Evolutionary conservation across 495 filamentous ascomycete genomes (phyloP), one percentile per base, ranked within the genome.

Genomic region (Umbilicaria muhlenbergii): DNA sequence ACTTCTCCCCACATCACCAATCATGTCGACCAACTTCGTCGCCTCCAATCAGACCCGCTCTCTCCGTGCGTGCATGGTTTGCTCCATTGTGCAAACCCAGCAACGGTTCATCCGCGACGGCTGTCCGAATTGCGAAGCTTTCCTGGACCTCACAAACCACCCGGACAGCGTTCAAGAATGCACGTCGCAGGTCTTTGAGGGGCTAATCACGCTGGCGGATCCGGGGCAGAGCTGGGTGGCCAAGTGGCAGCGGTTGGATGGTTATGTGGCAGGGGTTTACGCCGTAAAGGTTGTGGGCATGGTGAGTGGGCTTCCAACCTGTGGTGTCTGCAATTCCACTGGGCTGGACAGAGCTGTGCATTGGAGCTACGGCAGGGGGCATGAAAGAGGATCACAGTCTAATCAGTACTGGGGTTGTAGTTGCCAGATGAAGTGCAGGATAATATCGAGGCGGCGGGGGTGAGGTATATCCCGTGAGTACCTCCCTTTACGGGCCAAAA

Each of bases 61-160:
- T 51, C 74, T 94, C 36, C 87, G 91, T 53, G 91, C 91, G 45
- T 98, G 91, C 70, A 95, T 98, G 91, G 85, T 95, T 47, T 98
- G 91, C 73, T 83, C 83, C 6, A 80, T 94, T 53, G 83, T 98
- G 43, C 85, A 88, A 66, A 73, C 77, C 13, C 74, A 80, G 47
- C 53, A 89, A 83, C 74, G 76, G 65, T 93, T 92, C 68, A 68
- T 78, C 51, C 71, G 74, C 49, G 74, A 85, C 55, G 91, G 91
- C 50, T 98, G 91, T 54, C 91, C 91, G 33, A 98, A 98, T 67
- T 98, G 91, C 70, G 87, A 94, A 55, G 77, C 78, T 38, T 83
- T 91, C 65, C 78, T 96, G 38, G 74, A 83, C 56, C 79, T 95
- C 51, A 69, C 73, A 45, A 80, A 81, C 53, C 81, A 79, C 51